phyloP scores from a whole-genome alignment of 345 rosid species.

The Linum usitatissimum region DNA sequence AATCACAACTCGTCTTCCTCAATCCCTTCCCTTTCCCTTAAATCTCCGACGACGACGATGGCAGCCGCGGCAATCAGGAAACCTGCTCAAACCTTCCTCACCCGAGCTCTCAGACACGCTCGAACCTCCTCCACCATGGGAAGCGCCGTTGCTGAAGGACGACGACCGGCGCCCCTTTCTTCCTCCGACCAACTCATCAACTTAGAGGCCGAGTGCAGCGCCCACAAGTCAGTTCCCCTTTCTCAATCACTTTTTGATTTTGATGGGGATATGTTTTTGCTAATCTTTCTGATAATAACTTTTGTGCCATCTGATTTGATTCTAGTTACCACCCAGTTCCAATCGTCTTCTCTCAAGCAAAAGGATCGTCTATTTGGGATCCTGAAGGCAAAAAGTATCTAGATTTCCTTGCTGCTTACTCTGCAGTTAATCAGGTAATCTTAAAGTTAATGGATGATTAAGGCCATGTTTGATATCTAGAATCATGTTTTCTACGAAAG shows the following conservation, averaged over 20 bases:
- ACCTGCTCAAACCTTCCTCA: neutral
- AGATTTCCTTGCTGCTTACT: constrained; percentile 89
- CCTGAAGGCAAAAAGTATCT: constrained; percentile 90
- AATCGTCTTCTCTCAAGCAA: constrained; percentile 82
- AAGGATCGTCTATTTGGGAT: constrained; percentile 74
- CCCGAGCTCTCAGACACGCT: neutral
- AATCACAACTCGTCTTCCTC: too few relatives aligned
- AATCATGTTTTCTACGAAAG: too few relatives aligned
- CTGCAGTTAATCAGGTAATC: constrained; percentile 87
- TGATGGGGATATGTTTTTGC: neutral
- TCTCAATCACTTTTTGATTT: neutral
- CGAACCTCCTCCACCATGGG: constrained; percentile 12
- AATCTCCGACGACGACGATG: neutral
- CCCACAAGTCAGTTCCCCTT: constrained; percentile 60
- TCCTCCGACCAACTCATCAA: constrained; percentile 60
- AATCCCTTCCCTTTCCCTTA: too few relatives aligned
- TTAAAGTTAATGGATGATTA: neutral
- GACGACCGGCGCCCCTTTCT: constrained; percentile 15
- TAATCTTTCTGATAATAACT: neutral
- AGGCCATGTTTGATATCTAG: too few relatives aligned
- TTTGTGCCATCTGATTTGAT: constrained; percentile 14
- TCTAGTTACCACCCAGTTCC: constrained; percentile 94
- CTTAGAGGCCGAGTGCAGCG: constrained; percentile 68
- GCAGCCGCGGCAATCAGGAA: neutral
- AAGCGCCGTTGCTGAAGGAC: constrained; percentile 29